Percentiles rank a stretch among this genome's conserved stretches.
Evolutionary conservation across 106 monocot species (phyloP).

Genomic region (Gastrodia elata): DNA sequence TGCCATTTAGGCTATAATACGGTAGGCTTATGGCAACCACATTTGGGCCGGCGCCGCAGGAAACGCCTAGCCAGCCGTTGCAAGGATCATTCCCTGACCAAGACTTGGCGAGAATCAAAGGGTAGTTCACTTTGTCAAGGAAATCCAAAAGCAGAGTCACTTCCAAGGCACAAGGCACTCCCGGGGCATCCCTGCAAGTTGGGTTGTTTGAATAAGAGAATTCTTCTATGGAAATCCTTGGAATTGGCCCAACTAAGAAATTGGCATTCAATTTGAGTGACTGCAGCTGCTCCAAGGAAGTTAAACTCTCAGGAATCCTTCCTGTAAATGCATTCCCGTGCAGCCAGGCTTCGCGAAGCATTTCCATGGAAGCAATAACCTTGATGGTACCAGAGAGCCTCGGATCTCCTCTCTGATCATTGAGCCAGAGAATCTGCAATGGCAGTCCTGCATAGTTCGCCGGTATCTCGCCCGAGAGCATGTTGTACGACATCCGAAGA

Average conservation of each 20-base stretch:
- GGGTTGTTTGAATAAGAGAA: conserved; percentile 21
- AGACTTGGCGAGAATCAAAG: conserved; percentile 23
- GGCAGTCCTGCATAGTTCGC: conserved; percentile 21
- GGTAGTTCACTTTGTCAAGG: conserved; percentile 33
- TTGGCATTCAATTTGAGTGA: conserved; percentile 23
- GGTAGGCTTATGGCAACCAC: conserved; percentile 35
- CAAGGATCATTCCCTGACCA: conserved; percentile 63
- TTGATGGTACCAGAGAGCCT: conserved; percentile 33
- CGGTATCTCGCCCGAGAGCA: conserved; percentile 34
- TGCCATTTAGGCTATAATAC: conserved; percentile 39
- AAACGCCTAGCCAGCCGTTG: conserved; percentile 32
- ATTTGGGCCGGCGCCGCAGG: conserved; percentile 22
- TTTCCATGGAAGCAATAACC: conserved; percentile 30
- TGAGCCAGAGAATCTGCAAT: conserved; percentile 40
- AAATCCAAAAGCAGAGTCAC: conserved; percentile 44
- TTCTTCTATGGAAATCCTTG: conserved; percentile 9
- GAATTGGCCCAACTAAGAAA: conserved; percentile 33
- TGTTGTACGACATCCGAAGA: conserved; percentile 43
- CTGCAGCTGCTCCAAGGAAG: conserved; percentile 20
- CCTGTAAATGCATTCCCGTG: conserved; percentile 55
- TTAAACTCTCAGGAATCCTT: conserved; percentile 21
- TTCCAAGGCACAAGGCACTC: conserved; percentile 32
- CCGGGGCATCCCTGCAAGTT: conserved; percentile 28
- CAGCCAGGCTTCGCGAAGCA: conserved; percentile 33
- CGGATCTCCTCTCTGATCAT: conserved; percentile 35